phyloP scores from a whole-genome alignment of 2,329 filamentous ascomycete species.

The Aspergillus niger region DNA sequence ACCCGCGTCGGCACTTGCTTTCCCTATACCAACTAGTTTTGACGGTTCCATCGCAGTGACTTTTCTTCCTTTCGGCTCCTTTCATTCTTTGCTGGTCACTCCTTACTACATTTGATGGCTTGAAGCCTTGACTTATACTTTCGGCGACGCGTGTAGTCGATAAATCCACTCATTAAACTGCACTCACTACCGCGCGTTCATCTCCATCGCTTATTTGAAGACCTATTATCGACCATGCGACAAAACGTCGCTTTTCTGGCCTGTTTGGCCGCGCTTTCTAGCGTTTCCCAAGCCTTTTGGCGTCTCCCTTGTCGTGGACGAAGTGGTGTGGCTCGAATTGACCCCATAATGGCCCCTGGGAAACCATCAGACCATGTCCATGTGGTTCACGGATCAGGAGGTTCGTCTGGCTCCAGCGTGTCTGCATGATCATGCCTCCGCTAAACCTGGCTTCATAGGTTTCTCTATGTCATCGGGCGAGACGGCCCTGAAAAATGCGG shows the following conservation, averaged over 20 bases:
- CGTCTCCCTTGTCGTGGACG: conserved; percentile 80
- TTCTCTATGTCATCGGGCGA: conserved; percentile 63
- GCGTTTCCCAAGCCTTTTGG: conserved; percentile 71
- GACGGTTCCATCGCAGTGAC: background rate
- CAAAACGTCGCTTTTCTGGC: conserved; percentile 26
- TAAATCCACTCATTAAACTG: conserved; percentile 11
- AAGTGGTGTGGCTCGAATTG: conserved; percentile 70
- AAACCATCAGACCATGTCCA: conserved; percentile 67
- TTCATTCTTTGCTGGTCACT: background rate
- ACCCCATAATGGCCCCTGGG: conserved; percentile 71
- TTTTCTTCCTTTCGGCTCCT: background rate
- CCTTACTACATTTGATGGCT: conserved; percentile 7
- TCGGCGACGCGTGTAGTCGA: conserved; percentile 20
- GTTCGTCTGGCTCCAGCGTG: conserved; percentile 55
- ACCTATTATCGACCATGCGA: conserved; percentile 20
- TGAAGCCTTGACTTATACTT: conserved; percentile 18
- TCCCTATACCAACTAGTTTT: background rate
- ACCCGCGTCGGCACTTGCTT: background rate
- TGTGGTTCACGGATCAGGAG: conserved; percentile 71
- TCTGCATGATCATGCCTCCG: conserved; percentile 7
- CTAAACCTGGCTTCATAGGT: conserved; percentile 49
- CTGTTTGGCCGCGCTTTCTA: conserved; percentile 32
- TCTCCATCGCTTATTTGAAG: conserved; percentile 18
- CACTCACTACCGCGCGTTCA: conserved; percentile 17
- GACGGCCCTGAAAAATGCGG: conserved; percentile 58